Evolutionary conservation across 768 basidiomycete genomes (phyloP).

Genomic region (Sarcodon sp.): DNA sequence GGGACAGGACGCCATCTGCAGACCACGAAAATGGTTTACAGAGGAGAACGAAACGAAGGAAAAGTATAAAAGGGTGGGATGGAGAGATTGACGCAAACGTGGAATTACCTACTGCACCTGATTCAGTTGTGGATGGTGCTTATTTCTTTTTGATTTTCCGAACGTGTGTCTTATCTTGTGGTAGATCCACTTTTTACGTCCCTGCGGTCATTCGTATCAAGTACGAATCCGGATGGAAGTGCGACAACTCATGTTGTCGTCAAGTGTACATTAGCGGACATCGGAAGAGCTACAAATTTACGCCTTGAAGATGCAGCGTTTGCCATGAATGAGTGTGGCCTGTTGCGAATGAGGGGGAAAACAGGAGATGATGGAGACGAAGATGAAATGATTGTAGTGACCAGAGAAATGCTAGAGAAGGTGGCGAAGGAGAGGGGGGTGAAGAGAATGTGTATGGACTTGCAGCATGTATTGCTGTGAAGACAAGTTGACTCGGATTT

Average conservation of each 20-base stretch:
- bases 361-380: conserved; percentile 18
- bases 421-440: conserved; percentile 59
- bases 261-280: conserved; percentile 59
- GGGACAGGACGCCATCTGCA: too few species aligned
- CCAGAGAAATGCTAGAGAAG: conserved; percentile 52
- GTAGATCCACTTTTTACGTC: conserved; percentile 41
- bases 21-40: conserved; percentile 3
- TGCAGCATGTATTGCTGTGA: conserved; percentile 41
- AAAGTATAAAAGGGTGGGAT: conserved; percentile 57
- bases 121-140: not conserved
- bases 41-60: conserved; percentile 23
- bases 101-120: conserved; percentile 16
- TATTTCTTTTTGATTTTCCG: not conserved
- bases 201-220: conserved; percentile 45
- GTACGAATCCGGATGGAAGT: conserved; percentile 48
- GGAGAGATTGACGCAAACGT: conserved; percentile 35
- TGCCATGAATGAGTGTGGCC: conserved; percentile 77
- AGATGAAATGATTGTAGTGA: conserved; percentile 41
- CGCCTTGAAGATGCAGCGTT: conserved; percentile 80
- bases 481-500: not conserved
- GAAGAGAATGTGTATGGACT: conserved; percentile 55
- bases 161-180: not conserved
- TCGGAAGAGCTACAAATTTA: conserved; percentile 72
- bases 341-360: conserved; percentile 38
- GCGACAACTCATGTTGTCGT: conserved; percentile 58